Conservation (phyloP, 208 protist species). For the Crithidia brevicula region DNA sequence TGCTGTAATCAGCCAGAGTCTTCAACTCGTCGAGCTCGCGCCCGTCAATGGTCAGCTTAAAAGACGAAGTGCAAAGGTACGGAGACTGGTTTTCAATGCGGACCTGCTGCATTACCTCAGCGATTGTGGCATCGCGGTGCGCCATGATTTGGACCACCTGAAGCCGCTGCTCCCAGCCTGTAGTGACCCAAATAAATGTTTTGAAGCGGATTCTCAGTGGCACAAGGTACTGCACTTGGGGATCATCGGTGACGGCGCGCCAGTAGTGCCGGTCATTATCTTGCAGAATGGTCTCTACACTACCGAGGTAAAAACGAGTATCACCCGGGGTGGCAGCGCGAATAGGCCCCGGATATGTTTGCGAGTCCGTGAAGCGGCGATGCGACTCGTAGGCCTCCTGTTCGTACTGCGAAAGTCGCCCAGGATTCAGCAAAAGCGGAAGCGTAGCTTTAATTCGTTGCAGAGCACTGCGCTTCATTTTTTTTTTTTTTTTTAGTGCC, state of each 20-base stretch:
- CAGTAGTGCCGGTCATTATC: slow-evolving; percentile 88
- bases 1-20: slow-evolving; percentile 54
- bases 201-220: slow-evolving; percentile 84
- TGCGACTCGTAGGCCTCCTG: slow-evolving; percentile 84
- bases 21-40: slow-evolving; percentile 64
- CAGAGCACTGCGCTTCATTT: slow-evolving; percentile 15
- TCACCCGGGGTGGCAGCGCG: slow-evolving; percentile 82
- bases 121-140: slow-evolving; percentile 62
- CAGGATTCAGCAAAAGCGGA: slow-evolving; percentile 28
- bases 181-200: slow-evolving; percentile 79
- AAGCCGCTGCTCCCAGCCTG: slow-evolving; percentile 78
- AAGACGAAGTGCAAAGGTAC: slow-evolving; percentile 70
- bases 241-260: slow-evolving; percentile 85
- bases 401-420: slow-evolving; percentile 63
- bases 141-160: slow-evolving; percentile 83
- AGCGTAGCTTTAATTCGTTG: slow-evolving; percentile 15
- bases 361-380: slow-evolving; percentile 56
- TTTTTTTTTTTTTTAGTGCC: background rate
- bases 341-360: slow-evolving; percentile 81
- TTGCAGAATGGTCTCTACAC: slow-evolving; percentile 76
- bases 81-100: slow-evolving; percentile 84
- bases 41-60: slow-evolving; percentile 75
- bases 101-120: slow-evolving; percentile 74
- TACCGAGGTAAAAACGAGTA: slow-evolving; percentile 81
- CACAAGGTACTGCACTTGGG: slow-evolving; percentile 71